Percentiles rank a stretch among this genome's conserved stretches.
phyloP scores from a whole-genome alignment of 2,329 filamentous ascomycete genomes.

The Fusarium luffae region DNA sequence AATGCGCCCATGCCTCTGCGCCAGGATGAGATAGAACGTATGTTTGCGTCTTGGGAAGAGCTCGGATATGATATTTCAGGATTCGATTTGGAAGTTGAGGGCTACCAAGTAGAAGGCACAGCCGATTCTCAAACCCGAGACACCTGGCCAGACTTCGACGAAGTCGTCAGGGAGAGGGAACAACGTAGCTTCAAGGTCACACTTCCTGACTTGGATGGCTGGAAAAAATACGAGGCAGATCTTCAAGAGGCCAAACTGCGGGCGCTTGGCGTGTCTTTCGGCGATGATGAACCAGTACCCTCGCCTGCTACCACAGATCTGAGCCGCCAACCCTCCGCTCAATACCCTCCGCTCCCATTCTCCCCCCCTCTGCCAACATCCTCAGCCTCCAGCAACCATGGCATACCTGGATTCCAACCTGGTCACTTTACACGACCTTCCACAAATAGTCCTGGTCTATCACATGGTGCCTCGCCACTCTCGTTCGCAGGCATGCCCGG shows the following conservation, averaged over 20 bases:
- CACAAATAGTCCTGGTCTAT: slow-evolving; percentile 70
- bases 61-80: slow-evolving; percentile 76
- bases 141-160: slow-evolving; percentile 73
- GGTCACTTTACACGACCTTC: slow-evolving; percentile 69
- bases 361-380: slow-evolving; percentile 85
- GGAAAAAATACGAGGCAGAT: slow-evolving; percentile 82
- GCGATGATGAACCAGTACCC: slow-evolving; percentile 74
- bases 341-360: slow-evolving; percentile 80
- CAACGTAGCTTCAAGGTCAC: slow-evolving; percentile 68
- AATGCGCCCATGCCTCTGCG: slow-evolving; percentile 65
- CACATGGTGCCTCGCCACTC: slow-evolving; percentile 76
- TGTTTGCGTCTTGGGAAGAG: slow-evolving; percentile 74
- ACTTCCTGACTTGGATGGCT: slow-evolving; percentile 76
- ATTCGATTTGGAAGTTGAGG: slow-evolving; percentile 71
- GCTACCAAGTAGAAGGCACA: slow-evolving; percentile 51
- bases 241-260: slow-evolving; percentile 92
- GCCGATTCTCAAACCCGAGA: slow-evolving; percentile 71
- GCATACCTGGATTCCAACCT: slow-evolving; percentile 66
- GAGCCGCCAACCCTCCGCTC: slow-evolving; percentile 76
- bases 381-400: slow-evolving; percentile 78
- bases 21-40: slow-evolving; percentile 66
- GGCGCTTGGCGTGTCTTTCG: slow-evolving; percentile 86
- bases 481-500: slow-evolving; percentile 70
- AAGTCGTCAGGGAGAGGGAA: slow-evolving; percentile 67
- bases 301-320: slow-evolving; percentile 73